Conservation (phyloP, 768 basidiomycete species). For the button mushroom (Agaricus bisporus) region DNA sequence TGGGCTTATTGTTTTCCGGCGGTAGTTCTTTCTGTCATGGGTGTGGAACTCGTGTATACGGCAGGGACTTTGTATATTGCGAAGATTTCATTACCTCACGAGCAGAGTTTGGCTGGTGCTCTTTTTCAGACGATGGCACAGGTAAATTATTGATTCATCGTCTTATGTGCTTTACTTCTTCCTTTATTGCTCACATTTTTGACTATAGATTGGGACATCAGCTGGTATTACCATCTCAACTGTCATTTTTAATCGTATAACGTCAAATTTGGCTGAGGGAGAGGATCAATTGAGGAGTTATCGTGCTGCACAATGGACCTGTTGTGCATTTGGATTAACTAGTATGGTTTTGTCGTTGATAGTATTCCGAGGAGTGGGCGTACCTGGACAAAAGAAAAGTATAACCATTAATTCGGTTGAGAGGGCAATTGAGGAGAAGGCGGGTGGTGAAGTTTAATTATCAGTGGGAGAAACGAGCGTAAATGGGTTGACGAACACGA, state of each 20-base stretch:
- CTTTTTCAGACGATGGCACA: constrained; percentile 80
- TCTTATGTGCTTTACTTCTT: not conserved
- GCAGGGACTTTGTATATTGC: constrained; percentile 72
- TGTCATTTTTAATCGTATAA: constrained; percentile 59
- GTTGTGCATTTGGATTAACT: constrained; percentile 53
- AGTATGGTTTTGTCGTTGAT: constrained; percentile 32
- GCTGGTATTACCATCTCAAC: constrained; percentile 71
- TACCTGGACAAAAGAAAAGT: constrained; percentile 16
- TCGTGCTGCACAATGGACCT: constrained; percentile 58
- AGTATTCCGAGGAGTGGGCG: constrained; percentile 24
- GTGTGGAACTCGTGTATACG: constrained; percentile 74
- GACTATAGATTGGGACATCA: constrained; percentile 55
- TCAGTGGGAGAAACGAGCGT: too few relatives aligned
- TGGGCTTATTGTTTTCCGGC: constrained; percentile 78
- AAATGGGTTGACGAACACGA: too few relatives aligned
- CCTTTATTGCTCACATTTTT: not conserved
- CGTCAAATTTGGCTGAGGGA: constrained; percentile 17
- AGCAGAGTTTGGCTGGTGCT: constrained; percentile 73
- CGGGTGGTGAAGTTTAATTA: too few relatives aligned
- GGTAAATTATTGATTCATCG: constrained; percentile 27
- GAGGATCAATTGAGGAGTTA: constrained; percentile 43
- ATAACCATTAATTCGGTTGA: too few relatives aligned
- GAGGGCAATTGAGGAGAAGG: too few relatives aligned
- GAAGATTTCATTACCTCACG: constrained; percentile 56
- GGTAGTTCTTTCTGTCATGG: constrained; percentile 57